Conservation (phyloP, 2,329 filamentous ascomycete species). For the Tolypocladium inflatum region DNA sequence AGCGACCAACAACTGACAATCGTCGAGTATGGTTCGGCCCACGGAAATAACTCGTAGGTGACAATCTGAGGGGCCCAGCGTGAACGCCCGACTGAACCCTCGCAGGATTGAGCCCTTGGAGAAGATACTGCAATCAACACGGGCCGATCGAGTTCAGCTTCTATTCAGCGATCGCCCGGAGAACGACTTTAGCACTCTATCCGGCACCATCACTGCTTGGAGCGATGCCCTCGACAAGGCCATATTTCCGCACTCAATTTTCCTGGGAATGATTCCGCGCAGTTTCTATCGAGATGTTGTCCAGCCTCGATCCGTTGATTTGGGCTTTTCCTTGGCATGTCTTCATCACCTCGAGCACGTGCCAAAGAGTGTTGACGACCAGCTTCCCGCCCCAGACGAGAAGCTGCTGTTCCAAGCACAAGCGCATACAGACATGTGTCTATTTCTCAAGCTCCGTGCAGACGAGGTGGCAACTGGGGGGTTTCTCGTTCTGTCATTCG, state of each 20-base stretch:
- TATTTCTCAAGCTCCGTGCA: not conserved
- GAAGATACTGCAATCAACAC: not conserved
- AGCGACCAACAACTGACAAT: not conserved
- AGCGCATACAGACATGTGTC: not conserved
- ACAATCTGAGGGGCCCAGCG: not conserved
- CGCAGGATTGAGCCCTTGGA: not conserved
- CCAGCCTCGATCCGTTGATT: not conserved
- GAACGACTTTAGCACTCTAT: not conserved
- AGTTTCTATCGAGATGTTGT: conserved; percentile 1
- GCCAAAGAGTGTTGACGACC: not conserved
- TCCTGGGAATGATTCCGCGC: conserved; percentile 1
- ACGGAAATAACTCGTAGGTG: not conserved
- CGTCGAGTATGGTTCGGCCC: conserved; percentile 1
- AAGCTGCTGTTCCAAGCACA: not conserved
- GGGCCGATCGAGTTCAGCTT: not conserved
- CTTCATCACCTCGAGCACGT: not conserved
- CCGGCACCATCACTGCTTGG: not conserved
- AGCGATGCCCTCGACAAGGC: not conserved
- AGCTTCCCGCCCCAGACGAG: not conserved
- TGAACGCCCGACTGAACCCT: not conserved
- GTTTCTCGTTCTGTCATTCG: not conserved
- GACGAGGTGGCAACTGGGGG: not conserved
- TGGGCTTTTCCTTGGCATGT: not conserved
- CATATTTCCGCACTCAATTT: not conserved
- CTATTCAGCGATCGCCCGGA: not conserved